Base-by-base conservation (phyloP, 1,139 yeast species). In the Saccharomyces hybrid region DNA sequence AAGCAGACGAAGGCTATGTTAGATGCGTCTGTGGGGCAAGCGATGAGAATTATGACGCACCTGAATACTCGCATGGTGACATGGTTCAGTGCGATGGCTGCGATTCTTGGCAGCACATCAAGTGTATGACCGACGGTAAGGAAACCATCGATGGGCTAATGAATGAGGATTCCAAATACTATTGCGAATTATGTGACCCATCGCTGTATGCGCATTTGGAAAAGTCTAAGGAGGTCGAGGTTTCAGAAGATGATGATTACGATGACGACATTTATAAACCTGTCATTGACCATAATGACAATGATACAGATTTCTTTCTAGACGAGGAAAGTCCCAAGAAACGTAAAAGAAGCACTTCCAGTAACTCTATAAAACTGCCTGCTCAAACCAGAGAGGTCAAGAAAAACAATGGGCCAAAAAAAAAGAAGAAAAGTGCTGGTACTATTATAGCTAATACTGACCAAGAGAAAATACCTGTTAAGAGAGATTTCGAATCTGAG, bases 21-120 rank as follows among this genome's bases (percentile, higher is more conserved):
- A 88, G 96, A 67, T 66, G 75, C 1, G 83, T 81, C 0, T 84
- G 90, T 69, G 85, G 84, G 2, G 74, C 86, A 5, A 80, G 78
- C n/a, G 83, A 85, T 61, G 81, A 77, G 13, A 83, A 81, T 57
- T 84, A 80, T 61, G 75, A 82, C 59, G 86, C 78, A 55, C 84
- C 77, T 1, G 79, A 77, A 5, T 90, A 84, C 58, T 75, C 76
- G 23, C 76, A 78, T 25, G 83, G 87, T 5, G 76, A 79, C 38
- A 86, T 88, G 91, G 81, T 86, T 38, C 88, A 86, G 65, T 89
- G 97, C 70, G 96, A 86, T 54, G 65, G 72, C 25, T 89, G 97
- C 68, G 71, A 78, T 53, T 82, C 89, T 11, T 89, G 97, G 97
- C 97, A 89, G 67, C 97, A 89, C 68, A 81, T 84, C 34, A 74